Base-by-base conservation (phyloP, 768 basidiomycete species). In the Cantharellus cinnabarinus region DNA sequence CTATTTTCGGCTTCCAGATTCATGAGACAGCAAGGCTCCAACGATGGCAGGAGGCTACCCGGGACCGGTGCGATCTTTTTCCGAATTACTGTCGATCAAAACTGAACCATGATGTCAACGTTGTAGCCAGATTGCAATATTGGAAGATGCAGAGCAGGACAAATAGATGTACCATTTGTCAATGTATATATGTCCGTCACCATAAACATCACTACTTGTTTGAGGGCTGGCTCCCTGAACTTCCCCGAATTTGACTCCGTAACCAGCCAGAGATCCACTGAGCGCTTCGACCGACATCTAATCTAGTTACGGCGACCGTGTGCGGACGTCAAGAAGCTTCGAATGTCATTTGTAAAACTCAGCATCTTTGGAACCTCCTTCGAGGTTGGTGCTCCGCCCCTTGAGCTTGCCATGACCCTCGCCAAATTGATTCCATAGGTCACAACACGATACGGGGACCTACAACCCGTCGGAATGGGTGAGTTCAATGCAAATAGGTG, bases 381-480 rank as follows among this genome's bases (percentile, higher is more conserved):
- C 72, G 90, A 94, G 81, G 89, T 85, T 58, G 59, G 73, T 66
- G 56, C 42, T 56, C 39, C 51, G 10, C 42, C 50, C 7, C 50
- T 56, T 52, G 42, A 60, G 48, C 10, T 42, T 60, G 63, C 2
- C 51, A 35, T 34, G 39, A 40, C 44, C 29, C 20, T 42, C n/a
- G 34, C 52, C 14, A 37, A 54, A n/a, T 67, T 69, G 41, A 70
- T n/a, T 63, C 60, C 67, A 48, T 69, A 95, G 86, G 93, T 97
- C 60, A 95, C 93, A 34, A 97, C 91, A 60, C 81, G 95, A 67
- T 99, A 99, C 86, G 85, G 95, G 70, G 95, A 99, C 74, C 82
- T 99, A 5, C 94, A 98, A 68, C 94, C 94, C 38, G 94, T 98
- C 51, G 95, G 94, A 70, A 98, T 98, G 94, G 94, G 94, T 88